Conservation (phyloP, 2,329 filamentous ascomycete genomes). For the Monosporascus sp. region DNA sequence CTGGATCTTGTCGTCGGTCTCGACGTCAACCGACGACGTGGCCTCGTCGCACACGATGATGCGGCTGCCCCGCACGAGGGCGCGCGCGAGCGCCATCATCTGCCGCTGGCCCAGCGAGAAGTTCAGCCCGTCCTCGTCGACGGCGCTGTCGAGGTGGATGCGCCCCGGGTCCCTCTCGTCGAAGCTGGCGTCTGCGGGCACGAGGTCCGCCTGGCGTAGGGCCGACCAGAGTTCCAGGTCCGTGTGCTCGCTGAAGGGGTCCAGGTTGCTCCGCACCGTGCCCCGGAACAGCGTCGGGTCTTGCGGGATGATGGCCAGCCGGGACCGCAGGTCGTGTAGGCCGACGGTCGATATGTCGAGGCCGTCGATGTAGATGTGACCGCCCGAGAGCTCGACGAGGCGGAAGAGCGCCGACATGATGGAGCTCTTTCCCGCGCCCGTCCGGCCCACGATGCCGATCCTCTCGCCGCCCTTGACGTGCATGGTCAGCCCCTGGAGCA, state of each 20-base stretch:
- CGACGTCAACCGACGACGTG: conserved; percentile 88
- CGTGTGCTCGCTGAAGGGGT: conserved; percentile 73
- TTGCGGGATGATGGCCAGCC: conserved; percentile 77
- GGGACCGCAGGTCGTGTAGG: conserved; percentile 67
- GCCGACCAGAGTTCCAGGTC: conserved; percentile 76
- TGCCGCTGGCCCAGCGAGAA: conserved; percentile 94
- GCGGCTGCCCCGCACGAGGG: conserved; percentile 77
- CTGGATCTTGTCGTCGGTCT: conserved; percentile 95
- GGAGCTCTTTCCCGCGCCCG: conserved; percentile 75
- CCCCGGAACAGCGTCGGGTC: conserved; percentile 79
- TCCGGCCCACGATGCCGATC: conserved; percentile 76
- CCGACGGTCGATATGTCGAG: conserved; percentile 68
- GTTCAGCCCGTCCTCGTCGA: conserved; percentile 93
- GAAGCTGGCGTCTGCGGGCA: conserved; percentile 46
- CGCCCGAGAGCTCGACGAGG: conserved; percentile 59
- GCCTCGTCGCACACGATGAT: conserved; percentile 98
- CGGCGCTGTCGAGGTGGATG: conserved; percentile 75
- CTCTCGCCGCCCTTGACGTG: conserved; percentile 71
- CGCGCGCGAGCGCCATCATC: conserved; percentile 88
- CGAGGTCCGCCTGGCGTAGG: conserved; percentile 69
- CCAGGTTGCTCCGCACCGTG: conserved; percentile 72
- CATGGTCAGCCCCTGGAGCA: conserved; percentile 65
- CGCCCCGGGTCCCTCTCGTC: conserved; percentile 42
- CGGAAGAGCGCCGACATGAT: conserved; percentile 82
- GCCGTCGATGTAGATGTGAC: conserved; percentile 60